Conservation (phyloP, 1,284 basidiomycete genomes). For the Sparassis latifolia region DNA sequence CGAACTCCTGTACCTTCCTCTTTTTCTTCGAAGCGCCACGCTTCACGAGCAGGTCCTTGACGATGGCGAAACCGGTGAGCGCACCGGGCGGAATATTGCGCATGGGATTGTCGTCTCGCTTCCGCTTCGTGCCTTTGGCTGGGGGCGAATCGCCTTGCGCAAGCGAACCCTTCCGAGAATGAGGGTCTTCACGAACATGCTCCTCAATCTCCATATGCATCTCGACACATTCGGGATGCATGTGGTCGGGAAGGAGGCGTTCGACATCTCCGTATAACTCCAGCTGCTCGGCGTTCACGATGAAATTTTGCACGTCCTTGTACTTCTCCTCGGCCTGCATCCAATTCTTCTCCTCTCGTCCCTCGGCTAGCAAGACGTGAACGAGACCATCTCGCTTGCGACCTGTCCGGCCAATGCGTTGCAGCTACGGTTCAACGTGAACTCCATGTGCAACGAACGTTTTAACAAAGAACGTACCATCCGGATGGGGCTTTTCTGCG, state of each 20-base stretch:
- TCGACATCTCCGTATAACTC: slow-evolving; percentile 92
- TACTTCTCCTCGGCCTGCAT: slow-evolving; percentile 87
- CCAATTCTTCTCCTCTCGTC: slow-evolving; percentile 89
- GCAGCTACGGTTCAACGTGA: slow-evolving; percentile 51
- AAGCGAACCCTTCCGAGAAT: slow-evolving; percentile 27
- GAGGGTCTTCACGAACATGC: slow-evolving; percentile 50
- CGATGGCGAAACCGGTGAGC: slow-evolving; percentile 56
- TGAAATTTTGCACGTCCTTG: slow-evolving; percentile 84
- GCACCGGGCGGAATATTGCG: slow-evolving; percentile 66
- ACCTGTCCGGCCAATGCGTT: slow-evolving; percentile 94
- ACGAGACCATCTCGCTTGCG: slow-evolving; percentile 89
- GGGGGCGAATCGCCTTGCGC: slow-evolving; percentile 13
- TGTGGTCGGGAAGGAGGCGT: slow-evolving; percentile 75
- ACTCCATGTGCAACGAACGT: neutral
- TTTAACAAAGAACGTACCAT: slow-evolving; percentile 52
- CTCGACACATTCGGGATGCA: slow-evolving; percentile 76
- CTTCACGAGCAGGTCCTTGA: slow-evolving; percentile 52
- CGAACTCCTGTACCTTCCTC: slow-evolving; percentile 20
- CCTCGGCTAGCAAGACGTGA: slow-evolving; percentile 89
- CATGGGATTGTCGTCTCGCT: slow-evolving; percentile 57
- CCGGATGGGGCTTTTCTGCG: slow-evolving; percentile 93
- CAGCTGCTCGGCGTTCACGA: slow-evolving; percentile 79
- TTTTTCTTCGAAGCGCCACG: slow-evolving; percentile 36
- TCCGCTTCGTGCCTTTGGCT: slow-evolving; percentile 52
- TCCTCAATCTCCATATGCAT: slow-evolving; percentile 76